Evolutionary conservation across 176 grass and related monocot genomes (phyloP).

Genomic region (Juncus effusus): DNA sequence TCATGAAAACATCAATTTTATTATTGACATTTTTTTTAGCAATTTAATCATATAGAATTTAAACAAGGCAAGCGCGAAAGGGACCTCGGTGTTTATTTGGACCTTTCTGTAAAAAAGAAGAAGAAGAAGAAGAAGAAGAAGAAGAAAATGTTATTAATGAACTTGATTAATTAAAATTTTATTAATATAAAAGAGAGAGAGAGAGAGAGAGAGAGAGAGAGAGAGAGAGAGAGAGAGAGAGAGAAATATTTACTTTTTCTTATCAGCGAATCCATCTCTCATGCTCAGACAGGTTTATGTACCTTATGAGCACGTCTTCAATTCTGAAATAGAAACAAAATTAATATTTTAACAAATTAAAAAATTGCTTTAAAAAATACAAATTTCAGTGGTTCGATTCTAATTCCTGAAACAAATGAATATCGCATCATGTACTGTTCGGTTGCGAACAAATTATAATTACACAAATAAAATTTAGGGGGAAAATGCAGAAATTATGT

Average conservation of each 20-base stretch:
- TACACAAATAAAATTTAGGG: too few relatives aligned
- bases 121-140: too few relatives aligned
- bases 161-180: not conserved
- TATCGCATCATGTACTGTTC: too few relatives aligned
- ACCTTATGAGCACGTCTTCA: constrained; percentile 63
- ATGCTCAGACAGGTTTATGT: constrained; percentile 59
- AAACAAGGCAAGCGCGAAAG: not conserved
- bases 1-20: not conserved
- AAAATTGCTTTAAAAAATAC: too few relatives aligned
- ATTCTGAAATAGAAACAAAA: constrained; percentile 33
- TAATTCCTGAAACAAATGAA: too few relatives aligned
- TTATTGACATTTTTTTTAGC: not conserved
- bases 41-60: not conserved
- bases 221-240: too few relatives aligned
- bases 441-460: too few relatives aligned
- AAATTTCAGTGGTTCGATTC: too few relatives aligned
- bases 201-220: too few relatives aligned
- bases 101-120: not conserved
- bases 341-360: too few relatives aligned
- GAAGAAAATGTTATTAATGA: not conserved
- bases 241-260: too few relatives aligned
- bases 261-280: constrained; percentile 32
- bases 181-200: not conserved
- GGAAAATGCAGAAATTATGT: too few relatives aligned
- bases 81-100: not conserved